phyloP scores from a whole-genome alignment of 305 asterid species.

The Rubia tinctorum region DNA sequence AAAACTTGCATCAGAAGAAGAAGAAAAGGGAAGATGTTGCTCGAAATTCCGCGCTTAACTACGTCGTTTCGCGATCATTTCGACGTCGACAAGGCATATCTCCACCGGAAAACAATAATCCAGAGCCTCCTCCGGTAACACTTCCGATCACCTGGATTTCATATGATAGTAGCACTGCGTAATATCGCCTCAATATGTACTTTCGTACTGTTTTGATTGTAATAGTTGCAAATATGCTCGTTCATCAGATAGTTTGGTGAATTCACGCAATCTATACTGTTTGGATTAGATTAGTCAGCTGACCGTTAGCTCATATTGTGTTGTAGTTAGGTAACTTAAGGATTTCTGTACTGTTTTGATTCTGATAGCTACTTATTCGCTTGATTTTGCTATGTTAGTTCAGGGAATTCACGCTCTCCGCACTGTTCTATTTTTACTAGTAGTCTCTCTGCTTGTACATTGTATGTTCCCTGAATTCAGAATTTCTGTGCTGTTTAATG shows the following conservation, averaged over 20 bases:
- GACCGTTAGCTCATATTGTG: no score
- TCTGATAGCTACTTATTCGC: no score
- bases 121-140: constrained; percentile 51
- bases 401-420: background rate
- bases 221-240: no score
- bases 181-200: constrained; percentile 2
- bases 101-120: constrained; percentile 64
- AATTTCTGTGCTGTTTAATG: background rate
- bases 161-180: background rate
- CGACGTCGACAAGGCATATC: constrained; percentile 93
- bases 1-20: background rate
- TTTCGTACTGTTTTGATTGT: no score
- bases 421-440: background rate
- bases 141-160: background rate
- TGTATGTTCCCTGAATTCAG: background rate
- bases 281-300: no score
- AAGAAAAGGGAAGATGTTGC: constrained; percentile 42
- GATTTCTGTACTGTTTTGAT: no score
- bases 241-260: no score
- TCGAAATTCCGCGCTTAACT: constrained; percentile 78
- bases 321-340: no score
- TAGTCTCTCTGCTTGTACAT: no score
- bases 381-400: background rate
- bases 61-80: constrained; percentile 79
- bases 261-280: no score